Conservation (phyloP, 148 eudicot genomes). For the Rheum nobile region DNA sequence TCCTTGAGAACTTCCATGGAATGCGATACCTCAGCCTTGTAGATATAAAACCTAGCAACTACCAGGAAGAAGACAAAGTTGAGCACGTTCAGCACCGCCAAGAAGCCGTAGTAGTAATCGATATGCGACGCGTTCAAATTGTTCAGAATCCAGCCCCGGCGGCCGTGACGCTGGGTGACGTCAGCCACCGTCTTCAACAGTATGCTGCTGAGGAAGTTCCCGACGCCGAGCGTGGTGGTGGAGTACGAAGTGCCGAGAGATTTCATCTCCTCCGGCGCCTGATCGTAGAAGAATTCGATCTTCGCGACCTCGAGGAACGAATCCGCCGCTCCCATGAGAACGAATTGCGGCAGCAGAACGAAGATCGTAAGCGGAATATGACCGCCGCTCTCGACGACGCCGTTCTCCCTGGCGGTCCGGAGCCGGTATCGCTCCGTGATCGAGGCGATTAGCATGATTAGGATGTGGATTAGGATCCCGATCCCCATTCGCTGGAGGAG, state of each 20-base stretch:
- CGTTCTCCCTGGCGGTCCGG: conserved; percentile 36
- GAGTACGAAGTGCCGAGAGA: conserved; percentile 76
- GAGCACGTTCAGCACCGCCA: conserved; percentile 37
- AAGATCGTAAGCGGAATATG: conserved; percentile 55
- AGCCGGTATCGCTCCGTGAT: conserved; percentile 43
- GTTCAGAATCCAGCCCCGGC: conserved; percentile 57
- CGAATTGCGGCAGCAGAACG: conserved; percentile 54
- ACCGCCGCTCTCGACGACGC: conserved; percentile 30
- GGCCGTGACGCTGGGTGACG: conserved; percentile 39
- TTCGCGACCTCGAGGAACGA: conserved; percentile 61
- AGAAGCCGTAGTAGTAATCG: conserved; percentile 62
- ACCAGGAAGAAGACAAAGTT: conserved; percentile 47
- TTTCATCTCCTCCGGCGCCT: conserved; percentile 84
- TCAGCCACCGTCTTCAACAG: conserved; percentile 41
- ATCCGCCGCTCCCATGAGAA: conserved; percentile 64
- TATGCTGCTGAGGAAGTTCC: conserved; percentile 63
- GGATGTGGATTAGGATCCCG: conserved; percentile 39
- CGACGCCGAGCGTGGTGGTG: conserved; percentile 46
- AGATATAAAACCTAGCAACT: conserved; percentile 37
- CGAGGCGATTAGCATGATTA: conserved; percentile 44
- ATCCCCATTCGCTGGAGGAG: conserved; percentile 74
- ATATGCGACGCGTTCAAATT: conserved; percentile 71
- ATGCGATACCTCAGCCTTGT: conserved; percentile 58
- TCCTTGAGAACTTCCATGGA: conserved; percentile 33
- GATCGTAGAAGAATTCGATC: conserved; percentile 77